Evolutionary conservation across 2,329 filamentous ascomycete genomes (phyloP).

Genomic region (Purpureocillium takamizusanense): DNA sequence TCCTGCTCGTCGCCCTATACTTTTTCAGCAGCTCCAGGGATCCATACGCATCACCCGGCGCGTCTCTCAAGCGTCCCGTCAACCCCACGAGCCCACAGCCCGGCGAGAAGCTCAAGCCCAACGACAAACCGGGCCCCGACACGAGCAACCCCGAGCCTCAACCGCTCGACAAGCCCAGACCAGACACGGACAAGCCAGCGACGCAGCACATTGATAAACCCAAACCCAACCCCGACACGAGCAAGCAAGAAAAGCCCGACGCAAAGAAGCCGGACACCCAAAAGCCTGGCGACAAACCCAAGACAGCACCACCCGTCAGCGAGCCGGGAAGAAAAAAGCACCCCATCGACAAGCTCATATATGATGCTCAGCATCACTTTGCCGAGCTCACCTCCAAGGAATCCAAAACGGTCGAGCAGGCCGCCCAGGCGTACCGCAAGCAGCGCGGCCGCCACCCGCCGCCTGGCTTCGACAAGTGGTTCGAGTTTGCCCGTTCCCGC

Average conservation of each 20-base stretch:
- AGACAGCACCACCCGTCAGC: background rate
- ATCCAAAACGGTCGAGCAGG: constrained; percentile 41
- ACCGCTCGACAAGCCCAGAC: no score
- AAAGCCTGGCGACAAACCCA: background rate
- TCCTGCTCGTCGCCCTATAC: constrained; percentile 25
- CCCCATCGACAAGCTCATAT: constrained; percentile 45
- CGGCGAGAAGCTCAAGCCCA: no score
- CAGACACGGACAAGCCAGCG: no score
- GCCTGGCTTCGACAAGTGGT: constrained; percentile 54
- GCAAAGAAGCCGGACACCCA: background rate
- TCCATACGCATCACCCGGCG: constrained; percentile 1
- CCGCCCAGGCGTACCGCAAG: constrained; percentile 48
- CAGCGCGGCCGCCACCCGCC: constrained; percentile 53
- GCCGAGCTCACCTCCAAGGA: constrained; percentile 29
- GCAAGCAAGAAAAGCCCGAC: background rate
- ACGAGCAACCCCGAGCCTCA: no score
- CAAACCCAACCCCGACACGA: no score
- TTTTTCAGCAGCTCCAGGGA: constrained; percentile 13
- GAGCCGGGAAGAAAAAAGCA: constrained; percentile 19
- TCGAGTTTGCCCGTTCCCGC: constrained; percentile 41
- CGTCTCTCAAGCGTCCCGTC: background rate
- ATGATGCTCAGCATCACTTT: constrained; percentile 31
- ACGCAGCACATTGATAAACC: no score
- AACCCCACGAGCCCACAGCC: background rate
- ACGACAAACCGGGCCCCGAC: no score